Percentiles rank a stretch among this genome's conserved stretches.
phyloP scores from a whole-genome alignment of 192 early-diverging fungal species.

The Coemansia sp. region DNA sequence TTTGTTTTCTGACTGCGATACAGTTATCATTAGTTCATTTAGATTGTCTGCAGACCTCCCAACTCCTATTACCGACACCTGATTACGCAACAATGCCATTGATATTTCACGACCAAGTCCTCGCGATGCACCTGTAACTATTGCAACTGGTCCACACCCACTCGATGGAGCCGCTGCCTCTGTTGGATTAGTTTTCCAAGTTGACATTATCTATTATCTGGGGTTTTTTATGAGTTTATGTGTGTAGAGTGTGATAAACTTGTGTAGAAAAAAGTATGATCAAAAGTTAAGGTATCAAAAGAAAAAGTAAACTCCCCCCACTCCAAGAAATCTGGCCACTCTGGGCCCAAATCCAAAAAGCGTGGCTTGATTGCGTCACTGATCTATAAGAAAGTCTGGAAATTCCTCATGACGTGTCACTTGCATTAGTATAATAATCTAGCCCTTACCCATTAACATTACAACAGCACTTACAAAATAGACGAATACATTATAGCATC shows the following conservation, averaged over 20 bases:
- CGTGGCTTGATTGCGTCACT: not conserved
- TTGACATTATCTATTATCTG: conserved; percentile 12
- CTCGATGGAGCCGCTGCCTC: not conserved
- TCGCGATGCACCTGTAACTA: not conserved
- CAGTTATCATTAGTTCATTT: not conserved
- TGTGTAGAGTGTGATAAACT: not conserved
- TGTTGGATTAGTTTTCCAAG: not conserved
- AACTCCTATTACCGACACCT: not conserved
- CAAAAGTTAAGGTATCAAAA: not conserved
- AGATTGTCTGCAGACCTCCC: not conserved
- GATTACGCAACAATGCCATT: not conserved
- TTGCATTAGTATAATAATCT: too few relatives aligned
- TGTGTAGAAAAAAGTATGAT: not conserved
- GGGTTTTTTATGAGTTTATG: not conserved
- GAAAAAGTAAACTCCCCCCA: not conserved
- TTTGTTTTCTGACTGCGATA: not conserved
- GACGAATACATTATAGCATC: too few relatives aligned
- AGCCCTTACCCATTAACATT: too few relatives aligned
- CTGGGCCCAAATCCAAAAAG: not conserved
- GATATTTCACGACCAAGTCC: not conserved
- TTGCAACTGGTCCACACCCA: not conserved
- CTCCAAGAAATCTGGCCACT: not conserved
- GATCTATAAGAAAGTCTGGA: not conserved
- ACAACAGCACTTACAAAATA: too few relatives aligned
- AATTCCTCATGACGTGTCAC: not conserved